Evolutionary conservation across 768 basidiomycete genomes (phyloP).

Genomic region (Boletus reticulatus): DNA sequence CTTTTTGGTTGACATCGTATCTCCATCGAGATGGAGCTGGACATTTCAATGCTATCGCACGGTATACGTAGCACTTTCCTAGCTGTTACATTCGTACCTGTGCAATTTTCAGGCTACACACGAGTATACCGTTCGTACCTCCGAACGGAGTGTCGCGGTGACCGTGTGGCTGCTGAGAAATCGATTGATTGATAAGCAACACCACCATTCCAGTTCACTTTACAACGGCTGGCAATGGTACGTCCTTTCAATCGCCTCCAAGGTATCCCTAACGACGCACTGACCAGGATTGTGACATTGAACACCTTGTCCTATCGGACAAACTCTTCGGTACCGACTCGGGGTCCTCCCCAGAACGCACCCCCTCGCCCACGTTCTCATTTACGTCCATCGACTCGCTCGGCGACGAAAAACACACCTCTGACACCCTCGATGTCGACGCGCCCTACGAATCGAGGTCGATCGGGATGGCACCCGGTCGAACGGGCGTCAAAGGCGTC

Average conservation of each 20-base stretch:
- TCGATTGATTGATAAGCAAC: conserved; percentile 22
- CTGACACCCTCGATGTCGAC: conserved; percentile 33
- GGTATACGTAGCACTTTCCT: conserved; percentile 2
- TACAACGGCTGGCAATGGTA: conserved; percentile 14
- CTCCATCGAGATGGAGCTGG: conserved; percentile 23
- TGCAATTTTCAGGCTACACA: not conserved
- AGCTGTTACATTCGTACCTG: not conserved
- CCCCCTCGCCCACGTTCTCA: conserved; percentile 49
- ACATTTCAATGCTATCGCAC: conserved; percentile 8
- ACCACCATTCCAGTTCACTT: not conserved
- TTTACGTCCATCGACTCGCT: conserved; percentile 18
- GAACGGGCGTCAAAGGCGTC: conserved; percentile 88
- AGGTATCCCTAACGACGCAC: not conserved
- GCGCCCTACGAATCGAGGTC: conserved; percentile 55
- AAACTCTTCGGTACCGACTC: conserved; percentile 59
- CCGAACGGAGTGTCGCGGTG: too few species aligned
- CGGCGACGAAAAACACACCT: conserved; percentile 44
- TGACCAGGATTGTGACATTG: conserved; percentile 48
- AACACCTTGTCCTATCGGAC: conserved; percentile 75
- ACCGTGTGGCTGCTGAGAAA: too few species aligned
- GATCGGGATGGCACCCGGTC: conserved; percentile 82
- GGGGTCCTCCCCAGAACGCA: conserved; percentile 60
- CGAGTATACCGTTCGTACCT: not conserved
- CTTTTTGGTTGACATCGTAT: conserved; percentile 6
- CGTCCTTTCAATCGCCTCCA: not conserved